phyloP scores from a whole-genome alignment of 305 asterid species.

The Salvia sclarea region DNA sequence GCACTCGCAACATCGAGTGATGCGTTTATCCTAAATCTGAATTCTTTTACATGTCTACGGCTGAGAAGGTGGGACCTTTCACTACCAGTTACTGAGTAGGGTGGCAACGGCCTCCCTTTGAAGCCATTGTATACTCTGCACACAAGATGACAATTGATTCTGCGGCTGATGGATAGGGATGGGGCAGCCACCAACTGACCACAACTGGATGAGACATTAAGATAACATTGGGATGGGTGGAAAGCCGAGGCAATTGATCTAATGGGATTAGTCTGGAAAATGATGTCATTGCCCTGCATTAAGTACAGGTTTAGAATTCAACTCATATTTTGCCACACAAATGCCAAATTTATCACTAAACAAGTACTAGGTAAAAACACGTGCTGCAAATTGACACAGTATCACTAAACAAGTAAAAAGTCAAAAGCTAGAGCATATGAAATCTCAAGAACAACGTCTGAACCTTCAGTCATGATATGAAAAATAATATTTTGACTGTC shows the following conservation, averaged over 20 bases:
- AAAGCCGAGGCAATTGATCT: slow-evolving; percentile 39
- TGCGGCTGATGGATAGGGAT: slow-evolving; percentile 37
- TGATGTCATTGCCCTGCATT: slow-evolving; percentile 61
- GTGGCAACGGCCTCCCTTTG: slow-evolving; percentile 42
- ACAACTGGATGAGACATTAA: slow-evolving; percentile 42
- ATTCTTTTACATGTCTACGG: slow-evolving; percentile 32
- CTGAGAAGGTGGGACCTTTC: slow-evolving; percentile 40
- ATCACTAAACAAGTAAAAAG: neutral
- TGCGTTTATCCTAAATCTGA: slow-evolving; percentile 53
- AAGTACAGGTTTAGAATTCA: slow-evolving; percentile 20
- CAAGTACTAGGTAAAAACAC: neutral
- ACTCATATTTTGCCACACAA: slow-evolving; percentile 4
- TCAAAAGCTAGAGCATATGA: slow-evolving; percentile 14
- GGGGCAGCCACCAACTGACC: slow-evolving; percentile 41
- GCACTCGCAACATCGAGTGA: slow-evolving; percentile 77
- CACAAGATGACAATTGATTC: slow-evolving; percentile 39
- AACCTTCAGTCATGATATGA: neutral
- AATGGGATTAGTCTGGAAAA: slow-evolving; percentile 45
- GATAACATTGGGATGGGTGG: slow-evolving; percentile 36
- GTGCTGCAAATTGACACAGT: neutral
- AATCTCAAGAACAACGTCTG: slow-evolving; percentile 10
- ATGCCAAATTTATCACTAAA: neutral
- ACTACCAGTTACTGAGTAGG: slow-evolving; percentile 31
- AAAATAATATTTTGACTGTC: neutral
- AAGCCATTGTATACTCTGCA: slow-evolving; percentile 43